These are phyloP conservation scores for Phytopythium sindhum DNA, from an alignment of 352 stramenopile species.

Conservation along the genomic window DNA sequence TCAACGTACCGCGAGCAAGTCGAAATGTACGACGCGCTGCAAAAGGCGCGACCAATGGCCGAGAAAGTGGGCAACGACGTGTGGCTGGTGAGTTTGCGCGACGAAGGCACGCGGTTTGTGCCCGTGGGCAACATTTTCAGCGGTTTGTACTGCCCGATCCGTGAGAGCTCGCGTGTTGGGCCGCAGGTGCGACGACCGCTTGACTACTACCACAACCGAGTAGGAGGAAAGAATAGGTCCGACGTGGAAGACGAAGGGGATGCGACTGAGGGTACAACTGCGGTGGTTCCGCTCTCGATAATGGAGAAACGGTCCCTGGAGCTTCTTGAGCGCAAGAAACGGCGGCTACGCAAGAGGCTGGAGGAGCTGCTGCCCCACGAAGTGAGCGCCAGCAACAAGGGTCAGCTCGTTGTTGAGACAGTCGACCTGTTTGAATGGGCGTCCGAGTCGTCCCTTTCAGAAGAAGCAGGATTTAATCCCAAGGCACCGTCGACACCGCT, in stretches of 20 bases:
- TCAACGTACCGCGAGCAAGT: constrained; percentile 85
- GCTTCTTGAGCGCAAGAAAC: constrained; percentile 57
- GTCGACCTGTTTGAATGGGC: constrained; percentile 75
- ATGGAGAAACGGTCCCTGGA: constrained; percentile 54
- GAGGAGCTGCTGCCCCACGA: constrained; percentile 59
- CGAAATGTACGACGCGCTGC: constrained; percentile 88
- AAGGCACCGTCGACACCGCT: background rate
- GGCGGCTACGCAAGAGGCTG: constrained; percentile 64
- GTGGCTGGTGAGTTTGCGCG: constrained; percentile 89
- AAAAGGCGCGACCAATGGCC: constrained; percentile 79
- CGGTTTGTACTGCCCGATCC: constrained; percentile 86
- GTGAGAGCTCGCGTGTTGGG: constrained; percentile 56
- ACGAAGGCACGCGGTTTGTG: constrained; percentile 84
- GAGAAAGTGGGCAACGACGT: constrained; percentile 87
- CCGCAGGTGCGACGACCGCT: constrained; percentile 56
- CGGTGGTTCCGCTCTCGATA: constrained; percentile 21
- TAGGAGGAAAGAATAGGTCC: background rate
- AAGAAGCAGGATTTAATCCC: constrained; percentile 3
- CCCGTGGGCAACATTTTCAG: constrained; percentile 93
- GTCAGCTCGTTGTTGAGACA: constrained; percentile 51
- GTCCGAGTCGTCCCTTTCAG: constrained; percentile 8
- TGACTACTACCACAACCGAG: constrained; percentile 30
- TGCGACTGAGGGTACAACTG: background rate
- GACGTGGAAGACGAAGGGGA: background rate
- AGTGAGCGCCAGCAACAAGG: constrained; percentile 44